Conservation (phyloP, 2,329 filamentous ascomycete genomes). For the Diplodia seriata region DNA sequence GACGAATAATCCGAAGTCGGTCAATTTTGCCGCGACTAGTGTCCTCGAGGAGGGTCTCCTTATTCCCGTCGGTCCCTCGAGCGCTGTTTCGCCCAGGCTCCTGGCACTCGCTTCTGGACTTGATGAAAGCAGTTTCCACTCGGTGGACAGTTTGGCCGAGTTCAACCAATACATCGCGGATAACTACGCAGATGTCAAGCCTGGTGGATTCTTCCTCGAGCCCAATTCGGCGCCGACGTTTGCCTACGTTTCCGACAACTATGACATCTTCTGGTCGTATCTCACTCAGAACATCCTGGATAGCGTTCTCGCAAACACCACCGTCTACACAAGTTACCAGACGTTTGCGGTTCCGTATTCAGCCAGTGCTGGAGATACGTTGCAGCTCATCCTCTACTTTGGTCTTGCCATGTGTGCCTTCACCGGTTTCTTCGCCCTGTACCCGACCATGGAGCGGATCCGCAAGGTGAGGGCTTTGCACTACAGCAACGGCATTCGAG, state of each 20-base stretch:
- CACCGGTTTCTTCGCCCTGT: slow-evolving; percentile 86
- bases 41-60: slow-evolving; percentile 34
- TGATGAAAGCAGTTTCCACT: slow-evolving; percentile 48
- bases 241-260: slow-evolving; percentile 70
- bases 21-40: slow-evolving; percentile 38
- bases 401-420: slow-evolving; percentile 78
- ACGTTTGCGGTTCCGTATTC: slow-evolving; percentile 77
- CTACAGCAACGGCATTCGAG: slow-evolving; percentile 89
- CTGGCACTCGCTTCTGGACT: slow-evolving; percentile 43
- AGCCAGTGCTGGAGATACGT: slow-evolving; percentile 71
- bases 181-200: slow-evolving; percentile 72
- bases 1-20: slow-evolving; percentile 42
- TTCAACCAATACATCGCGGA: slow-evolving; percentile 71
- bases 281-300: slow-evolving; percentile 90
- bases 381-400: slow-evolving; percentile 84
- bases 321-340: slow-evolving; percentile 75
- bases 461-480: slow-evolving; percentile 82
- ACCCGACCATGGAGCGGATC: slow-evolving; percentile 83
- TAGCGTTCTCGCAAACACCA: slow-evolving; percentile 72
- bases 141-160: slow-evolving; percentile 69
- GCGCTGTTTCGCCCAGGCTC: slow-evolving; percentile 41
- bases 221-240: slow-evolving; percentile 68
- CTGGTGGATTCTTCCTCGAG: slow-evolving; percentile 81
- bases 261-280: slow-evolving; percentile 69
- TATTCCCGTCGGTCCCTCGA: slow-evolving; percentile 52